Evolutionary conservation across 2,329 filamentous ascomycete species (phyloP), one percentile per base, ranked within the genome.

Genomic region (Madurella fahalii): DNA sequence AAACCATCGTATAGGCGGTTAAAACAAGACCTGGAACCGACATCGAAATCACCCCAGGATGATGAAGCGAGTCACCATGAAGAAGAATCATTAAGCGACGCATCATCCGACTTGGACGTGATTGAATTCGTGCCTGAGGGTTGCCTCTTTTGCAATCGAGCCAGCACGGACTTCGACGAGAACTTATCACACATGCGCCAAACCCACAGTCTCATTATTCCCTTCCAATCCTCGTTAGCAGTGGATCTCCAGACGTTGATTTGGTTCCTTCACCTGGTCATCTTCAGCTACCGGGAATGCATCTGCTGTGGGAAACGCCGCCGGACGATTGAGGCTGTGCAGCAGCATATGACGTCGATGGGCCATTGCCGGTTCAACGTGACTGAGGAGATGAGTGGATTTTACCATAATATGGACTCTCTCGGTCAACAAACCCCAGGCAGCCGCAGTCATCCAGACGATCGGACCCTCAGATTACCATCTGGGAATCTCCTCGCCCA

Each of bases 261-360:
- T 37, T 60, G 67, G 40, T 80, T 80, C 51, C 65, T 81, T 0
- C 71, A 76, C 50, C 69, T 79, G 9, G 64, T 82, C 17, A 74
- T 82, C 13, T 74, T 68, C 17, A 71, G 64, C 0, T 80, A 78
- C 51, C 67, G 68, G 16, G 77, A 81, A 63, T 83, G 80, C 54
- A 68, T 82, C 39, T 72, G 69, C 17, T 82, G 79, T 58, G 75
- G 75, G 1, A 75, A 69, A 13, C 64, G 72, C 39, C 70, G 75
- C 32, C 63, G 64, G 0, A 77, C 73, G 0, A 66, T 68, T 0
- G 68, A 76, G 47, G 79, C 72, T 0, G 73, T 75, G 0, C 76
- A 78, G 57, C 76, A 79, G 37, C 80, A 81, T 51, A 81, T 80
- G 77, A 60, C 66, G 0, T 70, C 66, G 2, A 79, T 76, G 46